Evolutionary conservation across 2,329 filamentous ascomycete species (phyloP).

Genomic region (Beauveria sp.): DNA sequence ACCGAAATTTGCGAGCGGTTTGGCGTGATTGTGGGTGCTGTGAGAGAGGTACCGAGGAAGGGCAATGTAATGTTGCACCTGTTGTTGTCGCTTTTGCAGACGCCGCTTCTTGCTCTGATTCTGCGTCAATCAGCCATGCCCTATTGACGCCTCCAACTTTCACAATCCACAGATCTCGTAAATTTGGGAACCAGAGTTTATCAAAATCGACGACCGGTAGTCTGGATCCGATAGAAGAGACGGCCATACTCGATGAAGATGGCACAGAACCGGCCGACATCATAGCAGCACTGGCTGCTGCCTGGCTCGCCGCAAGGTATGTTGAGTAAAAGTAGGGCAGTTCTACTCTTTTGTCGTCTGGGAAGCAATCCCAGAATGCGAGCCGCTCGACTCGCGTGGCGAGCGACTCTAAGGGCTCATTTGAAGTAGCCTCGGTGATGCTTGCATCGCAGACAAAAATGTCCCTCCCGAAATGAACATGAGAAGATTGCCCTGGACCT

Average conservation of each 20-base stretch:
- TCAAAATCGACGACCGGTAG: constrained; percentile 24
- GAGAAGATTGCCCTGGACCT: constrained; percentile 23
- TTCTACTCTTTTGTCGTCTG: constrained; percentile 29
- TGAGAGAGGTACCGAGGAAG: not conserved
- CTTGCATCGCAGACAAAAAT: constrained; percentile 31
- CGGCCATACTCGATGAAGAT: not conserved
- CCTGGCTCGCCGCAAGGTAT: constrained; percentile 26
- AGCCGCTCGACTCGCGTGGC: constrained; percentile 26
- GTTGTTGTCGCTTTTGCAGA: not conserved
- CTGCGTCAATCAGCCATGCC: constrained; percentile 28
- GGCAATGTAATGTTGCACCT: not conserved
- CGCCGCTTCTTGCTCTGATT: constrained; percentile 19
- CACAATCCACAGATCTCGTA: constrained; percentile 31
- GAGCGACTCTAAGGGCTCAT: constrained; percentile 25
- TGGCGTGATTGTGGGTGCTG: constrained; percentile 19
- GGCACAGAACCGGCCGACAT: constrained; percentile 18
- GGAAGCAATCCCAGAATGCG: constrained; percentile 33
- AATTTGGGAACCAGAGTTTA: constrained; percentile 31
- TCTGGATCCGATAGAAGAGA: not conserved
- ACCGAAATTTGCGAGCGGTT: constrained; percentile 29
- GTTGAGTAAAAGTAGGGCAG: constrained; percentile 25
- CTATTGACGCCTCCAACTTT: constrained; percentile 31
- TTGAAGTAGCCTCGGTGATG: constrained; percentile 25
- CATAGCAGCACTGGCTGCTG: constrained; percentile 16
- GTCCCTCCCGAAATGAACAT: constrained; percentile 28